These are phyloP conservation scores for Fraxinus xanthoxyloides DNA, from an alignment of 305 asterid species.

Conservation along the genomic window DNA sequence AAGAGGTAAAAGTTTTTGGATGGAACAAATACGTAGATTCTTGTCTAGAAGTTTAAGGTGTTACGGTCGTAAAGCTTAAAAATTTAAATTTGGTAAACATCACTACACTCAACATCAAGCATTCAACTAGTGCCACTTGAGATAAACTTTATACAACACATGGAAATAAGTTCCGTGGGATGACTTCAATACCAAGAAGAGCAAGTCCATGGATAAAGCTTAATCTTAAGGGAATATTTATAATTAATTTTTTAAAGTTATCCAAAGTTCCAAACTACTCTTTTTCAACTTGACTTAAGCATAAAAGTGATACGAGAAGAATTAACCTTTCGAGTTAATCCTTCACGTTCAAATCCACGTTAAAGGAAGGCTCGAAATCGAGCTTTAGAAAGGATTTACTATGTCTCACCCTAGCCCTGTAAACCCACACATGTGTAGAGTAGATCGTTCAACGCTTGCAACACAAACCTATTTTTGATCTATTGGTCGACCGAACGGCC, in stretches of 20 bases:
- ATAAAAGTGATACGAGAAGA: neutral
- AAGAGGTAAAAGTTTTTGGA: neutral
- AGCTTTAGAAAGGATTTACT: neutral
- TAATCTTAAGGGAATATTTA: no score
- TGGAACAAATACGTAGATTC: slow-evolving; percentile 16
- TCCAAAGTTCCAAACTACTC: neutral
- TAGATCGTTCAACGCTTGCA: no score
- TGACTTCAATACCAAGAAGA: neutral
- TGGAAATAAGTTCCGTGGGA: neutral
- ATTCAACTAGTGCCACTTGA: neutral
- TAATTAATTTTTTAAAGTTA: no score
- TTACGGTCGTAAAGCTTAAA: neutral
- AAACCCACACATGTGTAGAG: no score
- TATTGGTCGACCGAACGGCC: no score
- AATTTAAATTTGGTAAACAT: neutral
- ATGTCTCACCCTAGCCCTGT: no score
- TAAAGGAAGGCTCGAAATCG: neutral
- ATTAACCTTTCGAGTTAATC: neutral
- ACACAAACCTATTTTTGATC: no score
- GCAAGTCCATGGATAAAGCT: no score
- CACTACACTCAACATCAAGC: neutral
- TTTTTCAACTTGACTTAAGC: neutral
- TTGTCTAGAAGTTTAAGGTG: neutral
- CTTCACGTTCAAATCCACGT: neutral
- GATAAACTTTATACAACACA: neutral